These are phyloP conservation scores for Ceratobasidium papillatum DNA, from an alignment of 1,284 basidiomycete genomes.

Conservation along the genomic window DNA sequence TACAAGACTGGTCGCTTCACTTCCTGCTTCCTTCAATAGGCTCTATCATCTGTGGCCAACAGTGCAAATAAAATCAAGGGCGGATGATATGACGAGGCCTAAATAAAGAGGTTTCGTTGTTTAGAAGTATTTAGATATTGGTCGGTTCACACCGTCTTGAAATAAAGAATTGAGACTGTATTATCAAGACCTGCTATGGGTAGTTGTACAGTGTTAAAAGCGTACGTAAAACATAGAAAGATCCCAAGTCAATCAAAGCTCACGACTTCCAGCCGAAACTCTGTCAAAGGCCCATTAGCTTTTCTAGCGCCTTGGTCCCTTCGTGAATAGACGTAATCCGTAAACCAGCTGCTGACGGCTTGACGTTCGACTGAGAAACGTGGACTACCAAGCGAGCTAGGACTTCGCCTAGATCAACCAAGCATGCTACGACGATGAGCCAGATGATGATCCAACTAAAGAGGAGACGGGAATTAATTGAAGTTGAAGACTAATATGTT, in stretches of 20 bases:
- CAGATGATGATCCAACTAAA: slow-evolving; percentile 87
- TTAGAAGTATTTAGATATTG: background rate
- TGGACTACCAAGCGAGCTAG: slow-evolving; percentile 81
- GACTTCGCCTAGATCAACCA: slow-evolving; percentile 87
- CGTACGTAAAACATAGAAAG: background rate
- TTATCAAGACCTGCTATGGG: background rate
- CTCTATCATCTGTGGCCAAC: background rate
- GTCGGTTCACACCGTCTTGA: background rate
- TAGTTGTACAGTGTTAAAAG: slow-evolving; percentile 11
- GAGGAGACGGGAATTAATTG: background rate
- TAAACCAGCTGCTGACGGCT: background rate
- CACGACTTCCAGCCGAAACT: background rate
- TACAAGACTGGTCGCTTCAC: background rate
- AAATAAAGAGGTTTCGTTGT: background rate
- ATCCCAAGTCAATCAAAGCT: background rate
- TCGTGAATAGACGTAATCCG: slow-evolving; percentile 6
- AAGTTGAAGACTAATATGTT: background rate
- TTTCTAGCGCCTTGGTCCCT: slow-evolving; percentile 23
- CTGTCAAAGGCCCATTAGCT: background rate
- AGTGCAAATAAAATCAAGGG: slow-evolving; percentile 2
- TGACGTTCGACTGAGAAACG: slow-evolving; percentile 47
- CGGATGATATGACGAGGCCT: background rate
- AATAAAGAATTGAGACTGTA: background rate
- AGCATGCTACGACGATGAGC: slow-evolving; percentile 87
- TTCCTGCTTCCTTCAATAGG: background rate